Base-by-base conservation (phyloP, 148 eudicot genomes). In the Hydrangea macrophylla region DNA sequence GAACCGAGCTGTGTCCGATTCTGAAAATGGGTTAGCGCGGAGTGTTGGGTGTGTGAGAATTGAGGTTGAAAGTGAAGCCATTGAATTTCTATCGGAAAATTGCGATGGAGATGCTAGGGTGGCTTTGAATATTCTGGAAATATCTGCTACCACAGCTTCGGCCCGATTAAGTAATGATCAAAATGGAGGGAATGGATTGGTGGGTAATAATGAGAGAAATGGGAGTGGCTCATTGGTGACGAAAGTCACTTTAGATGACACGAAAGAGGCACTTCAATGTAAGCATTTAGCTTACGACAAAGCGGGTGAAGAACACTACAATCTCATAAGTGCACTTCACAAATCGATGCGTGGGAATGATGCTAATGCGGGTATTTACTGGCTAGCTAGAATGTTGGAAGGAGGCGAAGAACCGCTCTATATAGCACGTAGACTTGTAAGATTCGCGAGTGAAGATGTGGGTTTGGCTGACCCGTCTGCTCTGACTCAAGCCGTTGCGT, bases 311-410 rank as follows among this genome's bases (percentile, higher is more conserved):
- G 88, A 92, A 75, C 98, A 92, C 62, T 89, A 92, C 60, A 88
- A 92, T 62, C 64, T 89, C 7, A 92, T 88, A 4, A 86, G 93
- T 28, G 98, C 98, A 6, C 79, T 92, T 36, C 90, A 84, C 58
- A 88, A 92, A 73, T 92, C 96, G 9, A 92, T 92, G 94, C 84
- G 98, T 60, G 98, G 98, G 23, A 88, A 82, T 20, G 94, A 92
- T 78, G 88, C 87, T 0, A 72, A 92, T 62, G 98, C 98, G 0
- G 78, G 96, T 2, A 78, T 90, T 24, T 92, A 92, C 70, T 92
- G 96, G 98, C 78, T 92, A 25, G 96, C 92, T 6, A 81, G 96
- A 74, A 92, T 92, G 98, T 61, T 92, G 36, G 87, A 88, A 76
- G 98, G 96, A 39, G 96, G 98, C 35, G 98, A 92, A 64, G 77